These are phyloP conservation scores for Saprolegnia parasitica DNA, from an alignment of 352 stramenopile species.

Conservation along the genomic window DNA sequence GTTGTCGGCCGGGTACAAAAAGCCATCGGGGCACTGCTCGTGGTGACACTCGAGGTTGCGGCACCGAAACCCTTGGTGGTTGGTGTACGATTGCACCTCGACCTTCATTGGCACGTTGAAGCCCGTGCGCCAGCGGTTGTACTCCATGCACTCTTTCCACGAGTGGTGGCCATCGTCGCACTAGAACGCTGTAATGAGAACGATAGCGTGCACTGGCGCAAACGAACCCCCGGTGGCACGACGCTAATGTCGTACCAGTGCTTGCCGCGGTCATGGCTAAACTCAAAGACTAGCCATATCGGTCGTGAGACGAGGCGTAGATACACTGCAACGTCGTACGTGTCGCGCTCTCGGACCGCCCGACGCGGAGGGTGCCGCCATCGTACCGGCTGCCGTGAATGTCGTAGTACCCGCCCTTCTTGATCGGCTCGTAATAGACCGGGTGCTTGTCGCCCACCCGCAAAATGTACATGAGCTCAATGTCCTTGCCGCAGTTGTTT, in stretches of 20 bases:
- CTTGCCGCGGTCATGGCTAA: neutral
- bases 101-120: neutral
- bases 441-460: neutral
- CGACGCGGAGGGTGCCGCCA: neutral
- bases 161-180: neutral
- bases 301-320: neutral
- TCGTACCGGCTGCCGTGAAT: neutral
- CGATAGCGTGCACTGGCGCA: no score
- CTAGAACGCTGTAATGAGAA: no score
- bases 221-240: neutral
- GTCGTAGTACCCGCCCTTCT: neutral
- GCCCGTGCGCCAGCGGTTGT: neutral
- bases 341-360: neutral
- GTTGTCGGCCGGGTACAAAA: neutral
- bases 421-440: neutral
- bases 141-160: neutral
- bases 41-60: neutral
- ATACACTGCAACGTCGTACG: no score
- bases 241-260: neutral
- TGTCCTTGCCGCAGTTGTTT: neutral
- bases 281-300: neutral
- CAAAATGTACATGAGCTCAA: neutral
- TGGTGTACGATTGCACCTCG: neutral
- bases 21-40: neutral
- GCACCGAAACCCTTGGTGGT: neutral